Base-by-base conservation (phyloP, 169 alveolate species). In the Plasmodium fragile region DNA sequence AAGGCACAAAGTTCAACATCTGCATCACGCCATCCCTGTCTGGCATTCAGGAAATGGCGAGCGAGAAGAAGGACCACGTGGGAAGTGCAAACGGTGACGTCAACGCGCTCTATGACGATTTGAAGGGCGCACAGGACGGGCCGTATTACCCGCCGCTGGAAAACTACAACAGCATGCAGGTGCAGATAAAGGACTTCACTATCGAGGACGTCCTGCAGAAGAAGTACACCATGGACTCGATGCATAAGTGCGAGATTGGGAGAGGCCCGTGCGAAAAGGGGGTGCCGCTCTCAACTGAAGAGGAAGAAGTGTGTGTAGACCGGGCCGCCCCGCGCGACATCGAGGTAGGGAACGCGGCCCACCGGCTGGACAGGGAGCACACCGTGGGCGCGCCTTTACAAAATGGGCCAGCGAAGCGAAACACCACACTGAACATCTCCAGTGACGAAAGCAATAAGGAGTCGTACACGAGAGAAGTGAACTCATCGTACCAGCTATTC, bases 181-280 rank as follows among this genome's bases (percentile, higher is more conserved):
- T 85, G 16, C 80, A 85, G 30, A 73, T 85, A 72, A 85, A 52
- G 30, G 93, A 85, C 28, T 36, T 73, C 39, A 45, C 78, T 2
- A 85, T 85, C 39, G 93, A 85, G 22, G 93, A 85, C 28, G 93
- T 85, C 43, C 65, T 85, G 78, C 52, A 85, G 70, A 85, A 85
- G 45, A 85, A 85, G 69, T 85, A 77, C 80, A 75, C 83, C 28
- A 25, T 22, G 18, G 93, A 85, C 5, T 73, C 93, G 25, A 25
- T 53, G 39, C 93, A 85, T 43, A 45, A 85, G 25, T 34, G 43
- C 45, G 93, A 85, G 53, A 85, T 52, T 28, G 22, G 36, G 71
- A 16, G 25, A 13, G 30, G 41, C 10, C 8, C 39, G 39, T 80
- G 39, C 25, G 59, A 22, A 8, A 39, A 39, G 53, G 53, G 83